Percentiles rank a stretch among this genome's conserved stretches.
Conservation (phyloP, 768 basidiomycete species). For the Kwoniella dejecticola region DNA sequence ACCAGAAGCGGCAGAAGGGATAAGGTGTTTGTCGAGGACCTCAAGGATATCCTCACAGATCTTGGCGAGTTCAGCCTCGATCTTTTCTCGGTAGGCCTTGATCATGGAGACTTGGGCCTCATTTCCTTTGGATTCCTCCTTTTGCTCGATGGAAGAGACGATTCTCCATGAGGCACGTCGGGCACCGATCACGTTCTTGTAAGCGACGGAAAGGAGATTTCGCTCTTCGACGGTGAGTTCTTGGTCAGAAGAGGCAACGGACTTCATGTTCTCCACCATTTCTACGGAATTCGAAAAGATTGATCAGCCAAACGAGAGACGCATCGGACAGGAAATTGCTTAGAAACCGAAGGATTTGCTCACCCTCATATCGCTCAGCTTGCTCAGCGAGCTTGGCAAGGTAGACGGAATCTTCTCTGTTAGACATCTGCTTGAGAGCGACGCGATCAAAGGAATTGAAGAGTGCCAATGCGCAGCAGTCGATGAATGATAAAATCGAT, state of each 20-base stretch:
- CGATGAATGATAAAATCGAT: too few species aligned
- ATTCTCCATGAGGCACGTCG: constrained; percentile 98
- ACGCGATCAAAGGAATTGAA: background rate
- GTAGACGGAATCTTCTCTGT: constrained; percentile 97
- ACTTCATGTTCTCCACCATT: constrained; percentile 99
- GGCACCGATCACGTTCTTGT: constrained; percentile 99
- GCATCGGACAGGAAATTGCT: too few species aligned
- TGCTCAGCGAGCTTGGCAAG: constrained; percentile 99
- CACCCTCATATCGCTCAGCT: constrained; percentile 98
- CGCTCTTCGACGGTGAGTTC: constrained; percentile 98
- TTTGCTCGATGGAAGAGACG: constrained; percentile 97
- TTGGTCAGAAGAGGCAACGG: constrained; percentile 93
- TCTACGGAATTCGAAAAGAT: constrained; percentile 57
- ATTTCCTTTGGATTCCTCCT: constrained; percentile 98
- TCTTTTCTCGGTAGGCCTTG: constrained; percentile 97
- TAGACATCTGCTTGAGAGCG: constrained; percentile 51
- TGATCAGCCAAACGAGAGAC: too few species aligned
- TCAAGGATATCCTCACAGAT: constrained; percentile 99
- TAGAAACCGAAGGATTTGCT: too few species aligned
- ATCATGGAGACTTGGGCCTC: constrained; percentile 95
- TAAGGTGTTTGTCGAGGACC: constrained; percentile 96
- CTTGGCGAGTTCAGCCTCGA: constrained; percentile 92
- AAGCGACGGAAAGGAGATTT: constrained; percentile 94
- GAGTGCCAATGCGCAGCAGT: too few species aligned
- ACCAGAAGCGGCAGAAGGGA: constrained; percentile 88